Evolutionary conservation across 192 early-diverging fungal genomes (phyloP).

Genomic region (Jimgerdemannia flammicorona): DNA sequence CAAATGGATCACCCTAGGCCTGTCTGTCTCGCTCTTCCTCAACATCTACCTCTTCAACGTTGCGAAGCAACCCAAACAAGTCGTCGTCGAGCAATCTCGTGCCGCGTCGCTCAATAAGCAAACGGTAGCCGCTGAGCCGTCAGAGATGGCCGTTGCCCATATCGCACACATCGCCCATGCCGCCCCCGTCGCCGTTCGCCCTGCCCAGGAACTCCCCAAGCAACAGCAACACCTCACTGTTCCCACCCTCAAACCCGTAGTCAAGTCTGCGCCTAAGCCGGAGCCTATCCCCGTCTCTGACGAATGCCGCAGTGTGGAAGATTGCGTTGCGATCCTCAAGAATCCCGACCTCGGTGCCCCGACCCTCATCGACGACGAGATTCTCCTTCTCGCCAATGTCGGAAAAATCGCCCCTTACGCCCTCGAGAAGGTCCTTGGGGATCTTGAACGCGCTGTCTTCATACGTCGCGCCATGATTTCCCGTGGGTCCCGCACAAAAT

Average conservation of each 20-base stretch:
- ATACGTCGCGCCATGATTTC: slow-evolving; percentile 79
- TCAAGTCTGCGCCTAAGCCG: not conserved
- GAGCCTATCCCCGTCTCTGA: not conserved
- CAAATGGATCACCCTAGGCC: slow-evolving; percentile 47
- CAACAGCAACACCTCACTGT: not conserved
- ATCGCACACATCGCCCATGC: slow-evolving; percentile 1
- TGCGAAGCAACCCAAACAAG: slow-evolving; percentile 47
- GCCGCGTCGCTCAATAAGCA: not conserved
- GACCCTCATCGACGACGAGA: slow-evolving; percentile 69
- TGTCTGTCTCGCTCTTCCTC: slow-evolving; percentile 46
- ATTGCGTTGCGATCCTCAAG: slow-evolving; percentile 39
- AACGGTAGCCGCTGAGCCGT: not conserved
- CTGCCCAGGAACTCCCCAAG: slow-evolving; percentile 18
- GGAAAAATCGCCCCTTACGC: slow-evolving; percentile 80
- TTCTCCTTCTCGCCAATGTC: slow-evolving; percentile 62
- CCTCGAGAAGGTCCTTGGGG: slow-evolving; percentile 79
- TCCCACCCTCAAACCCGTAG: not conserved
- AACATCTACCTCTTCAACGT: slow-evolving; percentile 59
- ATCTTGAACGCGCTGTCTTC: slow-evolving; percentile 80
- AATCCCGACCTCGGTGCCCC: slow-evolving; percentile 33
- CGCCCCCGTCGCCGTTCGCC: slow-evolving; percentile 20
- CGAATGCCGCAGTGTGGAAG: slow-evolving; percentile 20
- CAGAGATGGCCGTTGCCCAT: not conserved
- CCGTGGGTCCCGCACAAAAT: slow-evolving; percentile 58
- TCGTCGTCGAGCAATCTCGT: slow-evolving; percentile 13